Evolutionary conservation across 1,284 basidiomycete species (phyloP).

Genomic region (Leccinum fallax): DNA sequence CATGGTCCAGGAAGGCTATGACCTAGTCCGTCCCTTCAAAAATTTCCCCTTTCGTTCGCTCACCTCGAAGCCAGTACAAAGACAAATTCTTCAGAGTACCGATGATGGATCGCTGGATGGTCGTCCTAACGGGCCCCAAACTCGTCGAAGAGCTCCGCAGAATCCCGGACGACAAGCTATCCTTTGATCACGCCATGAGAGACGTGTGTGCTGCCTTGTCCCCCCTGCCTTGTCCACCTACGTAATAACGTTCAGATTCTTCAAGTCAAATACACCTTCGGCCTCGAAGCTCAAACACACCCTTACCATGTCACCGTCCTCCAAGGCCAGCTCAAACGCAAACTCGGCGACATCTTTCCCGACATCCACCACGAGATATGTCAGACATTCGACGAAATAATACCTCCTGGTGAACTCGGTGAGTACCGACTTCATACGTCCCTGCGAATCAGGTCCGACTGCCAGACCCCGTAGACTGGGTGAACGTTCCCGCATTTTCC

Average conservation of each 20-base stretch:
- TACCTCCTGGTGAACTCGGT: conserved; percentile 30
- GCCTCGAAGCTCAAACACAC: conserved; percentile 35
- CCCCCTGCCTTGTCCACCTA: conserved; percentile 11
- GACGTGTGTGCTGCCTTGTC: conserved; percentile 31
- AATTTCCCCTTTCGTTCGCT: conserved; percentile 12
- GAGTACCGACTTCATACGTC: conserved; percentile 10
- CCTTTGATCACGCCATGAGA: conserved; percentile 37
- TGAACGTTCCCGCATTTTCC: conserved; percentile 30
- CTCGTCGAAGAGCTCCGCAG: conserved; percentile 42
- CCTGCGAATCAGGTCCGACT: conserved; percentile 15
- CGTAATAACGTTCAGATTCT: conserved; percentile 32
- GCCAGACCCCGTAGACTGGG: conserved; percentile 31
- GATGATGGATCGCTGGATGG: conserved; percentile 39
- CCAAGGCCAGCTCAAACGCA: conserved; percentile 41
- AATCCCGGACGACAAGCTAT: conserved; percentile 40
- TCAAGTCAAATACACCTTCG: conserved; percentile 42
- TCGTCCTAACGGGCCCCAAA: conserved; percentile 36
- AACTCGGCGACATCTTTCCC: conserved; percentile 37
- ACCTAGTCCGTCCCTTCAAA: conserved; percentile 30
- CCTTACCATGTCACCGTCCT: conserved; percentile 43
- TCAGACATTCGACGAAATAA: conserved; percentile 35
- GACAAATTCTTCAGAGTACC: conserved; percentile 41
- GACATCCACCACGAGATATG: conserved; percentile 43
- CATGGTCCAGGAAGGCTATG: conserved; percentile 43
- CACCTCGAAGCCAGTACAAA: conserved; percentile 32